Conservation (phyloP, 2,329 filamentous ascomycete genomes). For the Cercospora sp. region DNA sequence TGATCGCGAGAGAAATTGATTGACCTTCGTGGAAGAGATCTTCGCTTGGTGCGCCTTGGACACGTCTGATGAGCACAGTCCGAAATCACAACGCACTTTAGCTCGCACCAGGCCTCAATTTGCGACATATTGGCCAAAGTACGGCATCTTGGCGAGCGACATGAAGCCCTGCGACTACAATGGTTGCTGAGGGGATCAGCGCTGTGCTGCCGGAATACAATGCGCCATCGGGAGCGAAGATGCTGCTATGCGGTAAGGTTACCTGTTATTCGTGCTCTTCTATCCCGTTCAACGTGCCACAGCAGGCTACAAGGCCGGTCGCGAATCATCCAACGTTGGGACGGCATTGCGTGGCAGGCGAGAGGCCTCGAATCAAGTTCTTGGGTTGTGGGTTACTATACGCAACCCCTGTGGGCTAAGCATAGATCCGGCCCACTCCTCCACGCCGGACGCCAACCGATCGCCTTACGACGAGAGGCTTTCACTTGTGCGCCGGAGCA, state of each 20-base stretch:
- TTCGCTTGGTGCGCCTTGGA: not conserved
- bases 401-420: not conserved
- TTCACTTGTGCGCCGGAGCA: not conserved
- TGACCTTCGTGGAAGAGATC: not conserved
- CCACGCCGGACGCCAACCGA: not conserved
- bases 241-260: not conserved
- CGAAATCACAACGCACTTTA: not conserved
- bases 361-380: slow-evolving; percentile 1
- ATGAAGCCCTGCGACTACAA: not conserved
- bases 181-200: not conserved
- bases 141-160: not conserved
- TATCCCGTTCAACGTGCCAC: not conserved
- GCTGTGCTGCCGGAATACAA: not conserved
- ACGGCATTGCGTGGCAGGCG: slow-evolving; percentile 7
- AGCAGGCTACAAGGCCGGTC: not conserved
- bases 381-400: not conserved
- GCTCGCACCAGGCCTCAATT: not conserved
- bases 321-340: slow-evolving; percentile 1
- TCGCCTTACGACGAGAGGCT: not conserved
- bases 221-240: not conserved
- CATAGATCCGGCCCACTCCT: slow-evolving; percentile 1
- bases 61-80: not conserved
- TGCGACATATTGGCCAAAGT: not conserved
- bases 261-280: not conserved
- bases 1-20: not conserved